phyloP scores from a whole-genome alignment of 306 rosid species.

The Sindora glabra region DNA sequence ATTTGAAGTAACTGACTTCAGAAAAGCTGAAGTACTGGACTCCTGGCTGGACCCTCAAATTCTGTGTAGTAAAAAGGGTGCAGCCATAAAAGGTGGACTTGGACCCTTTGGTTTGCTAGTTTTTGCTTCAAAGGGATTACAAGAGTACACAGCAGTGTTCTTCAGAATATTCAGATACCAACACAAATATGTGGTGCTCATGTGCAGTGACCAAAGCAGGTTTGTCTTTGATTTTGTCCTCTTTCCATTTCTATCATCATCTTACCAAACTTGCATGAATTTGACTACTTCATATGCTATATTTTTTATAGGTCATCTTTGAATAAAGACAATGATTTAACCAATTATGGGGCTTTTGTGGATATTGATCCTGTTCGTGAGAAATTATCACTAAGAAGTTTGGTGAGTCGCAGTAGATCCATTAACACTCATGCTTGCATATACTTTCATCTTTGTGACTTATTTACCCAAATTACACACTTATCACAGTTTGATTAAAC shows the following conservation, averaged over 20 bases:
- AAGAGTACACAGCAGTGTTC: slow-evolving; percentile 42
- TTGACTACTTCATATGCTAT: no score
- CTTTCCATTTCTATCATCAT: not conserved
- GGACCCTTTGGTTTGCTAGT: slow-evolving; percentile 44
- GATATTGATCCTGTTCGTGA: slow-evolving; percentile 41
- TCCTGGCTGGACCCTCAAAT: slow-evolving; percentile 29
- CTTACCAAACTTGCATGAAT: not conserved
- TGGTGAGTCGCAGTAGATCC: slow-evolving; percentile 44
- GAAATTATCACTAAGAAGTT: slow-evolving; percentile 47
- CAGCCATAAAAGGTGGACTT: slow-evolving; percentile 18
- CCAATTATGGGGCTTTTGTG: slow-evolving; percentile 47
- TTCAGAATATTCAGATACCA: slow-evolving; percentile 29
- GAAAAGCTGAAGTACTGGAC: slow-evolving; percentile 26
- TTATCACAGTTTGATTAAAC: no score
- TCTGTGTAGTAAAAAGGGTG: slow-evolving; percentile 27
- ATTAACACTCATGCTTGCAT: no score
- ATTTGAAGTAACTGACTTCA: slow-evolving; percentile 22
- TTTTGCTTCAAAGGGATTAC: slow-evolving; percentile 32
- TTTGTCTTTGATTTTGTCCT: not conserved
- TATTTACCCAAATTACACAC: no score
- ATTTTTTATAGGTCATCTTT: slow-evolving; percentile 48
- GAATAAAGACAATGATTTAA: slow-evolving; percentile 33
- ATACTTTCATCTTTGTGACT: no score
- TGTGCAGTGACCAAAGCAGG: slow-evolving; percentile 51
- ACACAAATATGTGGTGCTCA: slow-evolving; percentile 28